Percentiles rank a stretch among this genome's conserved stretches.
phyloP scores from a whole-genome alignment of 106 monocot genomes.

The Acorus calamus region DNA sequence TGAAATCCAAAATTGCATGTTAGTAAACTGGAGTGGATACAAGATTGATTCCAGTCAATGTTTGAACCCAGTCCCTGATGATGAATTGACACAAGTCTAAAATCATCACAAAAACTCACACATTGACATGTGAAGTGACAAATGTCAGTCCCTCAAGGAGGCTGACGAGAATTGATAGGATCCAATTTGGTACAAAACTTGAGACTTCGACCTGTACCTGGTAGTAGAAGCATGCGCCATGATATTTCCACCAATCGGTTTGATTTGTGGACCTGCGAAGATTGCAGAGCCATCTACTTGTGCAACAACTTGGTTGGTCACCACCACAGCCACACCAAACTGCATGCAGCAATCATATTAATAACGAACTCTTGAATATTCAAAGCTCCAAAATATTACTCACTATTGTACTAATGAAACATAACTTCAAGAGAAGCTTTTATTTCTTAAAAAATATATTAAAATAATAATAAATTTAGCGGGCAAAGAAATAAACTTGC shows the following conservation, averaged over 20 bases:
- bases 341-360: slow-evolving; percentile 15
- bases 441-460: neutral
- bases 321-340: slow-evolving; percentile 94
- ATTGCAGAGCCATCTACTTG: slow-evolving; percentile 95
- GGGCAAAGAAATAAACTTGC: neutral
- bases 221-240: slow-evolving; percentile 97
- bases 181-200: neutral
- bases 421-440: no score
- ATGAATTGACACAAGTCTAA: neutral
- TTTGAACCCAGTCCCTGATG: no score
- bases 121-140: neutral
- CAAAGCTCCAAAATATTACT: no score
- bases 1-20: no score
- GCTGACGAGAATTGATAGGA: no score
- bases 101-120: neutral
- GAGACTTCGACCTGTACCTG: slow-evolving; percentile 29
- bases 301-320: slow-evolving; percentile 95
- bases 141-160: neutral
- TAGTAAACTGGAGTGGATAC: no score
- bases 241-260: slow-evolving; percentile 94
- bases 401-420: no score
- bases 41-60: no score
- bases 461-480: neutral
- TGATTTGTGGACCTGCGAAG: slow-evolving; percentile 88
- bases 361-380: neutral